Evolutionary conservation across 768 basidiomycete genomes (phyloP).

Genomic region (Termitomyces sp.): DNA sequence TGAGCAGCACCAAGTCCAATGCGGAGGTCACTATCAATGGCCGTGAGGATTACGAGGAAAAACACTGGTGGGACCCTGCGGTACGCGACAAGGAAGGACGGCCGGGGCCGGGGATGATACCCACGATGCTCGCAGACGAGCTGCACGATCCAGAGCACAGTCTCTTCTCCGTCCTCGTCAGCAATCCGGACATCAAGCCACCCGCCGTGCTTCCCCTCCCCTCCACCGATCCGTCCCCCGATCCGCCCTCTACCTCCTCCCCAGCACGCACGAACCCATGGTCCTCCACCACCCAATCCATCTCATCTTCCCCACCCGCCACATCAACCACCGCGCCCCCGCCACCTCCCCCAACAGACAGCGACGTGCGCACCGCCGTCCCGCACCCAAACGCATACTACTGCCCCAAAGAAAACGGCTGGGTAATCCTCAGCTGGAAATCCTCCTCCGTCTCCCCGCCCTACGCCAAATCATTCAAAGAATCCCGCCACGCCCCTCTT

Average conservation of each 20-base stretch:
- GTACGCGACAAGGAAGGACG: conserved; percentile 44
- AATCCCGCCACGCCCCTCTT: conserved; percentile 34
- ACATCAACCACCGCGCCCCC: conserved; percentile 23
- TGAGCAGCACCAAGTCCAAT: conserved; percentile 22
- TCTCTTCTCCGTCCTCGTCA: conserved; percentile 58
- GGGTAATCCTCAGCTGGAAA: conserved; percentile 75
- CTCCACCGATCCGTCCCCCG: neutral
- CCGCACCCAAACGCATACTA: conserved; percentile 86
- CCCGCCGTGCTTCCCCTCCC: neutral
- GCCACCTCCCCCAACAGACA: conserved; percentile 49
- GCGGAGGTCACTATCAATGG: conserved; percentile 54
- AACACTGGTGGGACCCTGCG: conserved; percentile 65
- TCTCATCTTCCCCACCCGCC: neutral
- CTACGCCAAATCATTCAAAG: conserved; percentile 47
- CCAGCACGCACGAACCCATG: too few relatives aligned
- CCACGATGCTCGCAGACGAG: conserved; percentile 63
- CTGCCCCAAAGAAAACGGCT: conserved; percentile 79
- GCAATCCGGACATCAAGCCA: conserved; percentile 22
- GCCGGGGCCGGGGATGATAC: conserved; percentile 70
- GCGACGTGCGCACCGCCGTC: conserved; percentile 65
- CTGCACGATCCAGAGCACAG: conserved; percentile 75
- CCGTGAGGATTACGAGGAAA: conserved; percentile 58
- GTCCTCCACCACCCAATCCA: too few relatives aligned
- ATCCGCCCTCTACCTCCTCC: too few relatives aligned
- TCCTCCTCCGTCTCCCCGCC: conserved; percentile 61